phyloP scores from a whole-genome alignment of 2,329 filamentous ascomycete species.

The Stemphylium lycopersici region DNA sequence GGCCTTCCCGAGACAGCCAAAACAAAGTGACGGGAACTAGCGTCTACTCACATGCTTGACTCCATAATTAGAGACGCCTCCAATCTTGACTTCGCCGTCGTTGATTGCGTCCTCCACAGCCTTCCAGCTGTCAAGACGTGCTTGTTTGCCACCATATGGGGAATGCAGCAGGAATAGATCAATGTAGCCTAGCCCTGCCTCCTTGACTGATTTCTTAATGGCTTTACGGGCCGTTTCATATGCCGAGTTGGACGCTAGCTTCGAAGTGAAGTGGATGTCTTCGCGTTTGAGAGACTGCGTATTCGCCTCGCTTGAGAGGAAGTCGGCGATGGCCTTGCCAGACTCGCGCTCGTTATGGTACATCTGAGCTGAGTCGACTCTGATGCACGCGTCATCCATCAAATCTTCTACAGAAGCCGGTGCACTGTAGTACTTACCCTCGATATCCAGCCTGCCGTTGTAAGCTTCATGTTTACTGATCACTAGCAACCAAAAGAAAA shows the following conservation, averaged over 20 bases:
- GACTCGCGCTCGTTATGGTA: constrained; percentile 75
- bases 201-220: constrained; percentile 68
- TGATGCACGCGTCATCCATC: constrained; percentile 31
- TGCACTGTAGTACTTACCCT: constrained; percentile 39
- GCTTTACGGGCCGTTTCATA: constrained; percentile 72
- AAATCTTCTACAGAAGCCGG: constrained; percentile 26
- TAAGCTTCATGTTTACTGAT: constrained; percentile 22
- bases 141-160: constrained; percentile 74
- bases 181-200: constrained; percentile 73
- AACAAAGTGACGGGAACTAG: constrained; percentile 6
- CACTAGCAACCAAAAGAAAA: constrained; percentile 15
- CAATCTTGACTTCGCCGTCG: constrained; percentile 72
- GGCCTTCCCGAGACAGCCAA: constrained; percentile 10
- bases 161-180: constrained; percentile 82
- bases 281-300: constrained; percentile 63
- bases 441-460: constrained; percentile 53
- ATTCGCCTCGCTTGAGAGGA: constrained; percentile 58
- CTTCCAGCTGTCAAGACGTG: constrained; percentile 73
- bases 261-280: constrained; percentile 81
- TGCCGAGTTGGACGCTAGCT: constrained; percentile 70
- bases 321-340: constrained; percentile 68
- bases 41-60: constrained; percentile 68
- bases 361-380: constrained; percentile 67
- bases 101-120: constrained; percentile 77
- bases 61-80: constrained; percentile 80